Base-by-base conservation (phyloP, 495 filamentous ascomycete genomes). In the Neurospora sp. region DNA sequence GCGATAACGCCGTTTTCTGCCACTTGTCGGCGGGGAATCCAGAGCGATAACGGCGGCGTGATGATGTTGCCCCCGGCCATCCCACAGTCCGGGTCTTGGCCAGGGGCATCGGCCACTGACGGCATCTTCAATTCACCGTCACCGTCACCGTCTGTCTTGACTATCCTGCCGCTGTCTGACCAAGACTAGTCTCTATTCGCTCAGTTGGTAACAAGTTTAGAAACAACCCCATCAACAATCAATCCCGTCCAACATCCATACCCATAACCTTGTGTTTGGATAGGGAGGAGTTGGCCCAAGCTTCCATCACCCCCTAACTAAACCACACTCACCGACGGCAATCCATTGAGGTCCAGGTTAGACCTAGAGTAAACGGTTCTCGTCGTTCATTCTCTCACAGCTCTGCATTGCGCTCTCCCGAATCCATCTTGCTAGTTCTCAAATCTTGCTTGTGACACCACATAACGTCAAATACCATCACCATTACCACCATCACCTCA, bases 1-100 rank as follows among this genome's bases (percentile, higher is more conserved):
- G 12, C 38, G 59, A 71, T 74, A 70, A 39, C 72, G n/a, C 61
- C 20, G 53, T 77, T 79, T 79, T 78, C 75, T 81, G 79, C 79
- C 79, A 75, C 76, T 74, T 76, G 75, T 75, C 69, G 69, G 39
- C 70, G 75, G 75, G 75, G 73, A 73, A 71, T 42, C 4, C 9
- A 61, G 74, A 65, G 78, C 75, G 78, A 78, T 76, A 79, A 73
- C 76, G 77, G 77, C 77, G 73, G 53, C 27, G 27, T 65, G 53
- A 27, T 65, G 53, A 65, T 65, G 53, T 37, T 35, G 53, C 53
- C 53, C 53, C 53, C 53, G 53, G 53, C 53, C 53, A 61, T 61
- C 22, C 53, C 27, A 61, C 53, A 61, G 12, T 61, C 12, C 20
- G 22, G 48, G 48, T 5, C 20, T 53, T 59, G 27, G 14, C 53